phyloP scores from a whole-genome alignment of 2,329 filamentous ascomycete genomes.

The Colletotrichum cordylinicola region DNA sequence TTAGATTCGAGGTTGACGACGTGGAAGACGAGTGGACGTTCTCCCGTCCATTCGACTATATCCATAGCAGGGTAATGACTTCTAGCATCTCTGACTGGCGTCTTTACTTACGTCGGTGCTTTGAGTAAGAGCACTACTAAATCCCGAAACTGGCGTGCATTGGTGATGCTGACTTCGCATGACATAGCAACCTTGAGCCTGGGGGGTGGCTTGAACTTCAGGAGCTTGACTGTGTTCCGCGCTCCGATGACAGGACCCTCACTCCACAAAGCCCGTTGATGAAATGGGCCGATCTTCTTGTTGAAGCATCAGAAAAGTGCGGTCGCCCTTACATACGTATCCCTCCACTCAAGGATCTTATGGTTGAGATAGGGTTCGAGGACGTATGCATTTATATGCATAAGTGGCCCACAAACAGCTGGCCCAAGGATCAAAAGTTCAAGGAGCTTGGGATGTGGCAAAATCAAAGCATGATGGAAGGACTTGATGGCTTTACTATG shows the following conservation, averaged over 20 bases:
- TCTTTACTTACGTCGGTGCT: neutral
- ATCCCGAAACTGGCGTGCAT: neutral
- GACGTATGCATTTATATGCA: slow-evolving; percentile 31
- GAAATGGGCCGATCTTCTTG: slow-evolving; percentile 36
- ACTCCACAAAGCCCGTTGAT: slow-evolving; percentile 31
- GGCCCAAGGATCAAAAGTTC: slow-evolving; percentile 36
- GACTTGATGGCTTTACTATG: slow-evolving; percentile 38
- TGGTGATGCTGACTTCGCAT: neutral
- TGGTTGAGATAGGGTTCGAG: slow-evolving; percentile 30
- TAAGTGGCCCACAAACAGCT: slow-evolving; percentile 40
- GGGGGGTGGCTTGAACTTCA: slow-evolving; percentile 46
- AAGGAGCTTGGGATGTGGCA: slow-evolving; percentile 40
- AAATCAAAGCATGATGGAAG: slow-evolving; percentile 36
- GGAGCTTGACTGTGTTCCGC: neutral
- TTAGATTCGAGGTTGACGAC: slow-evolving; percentile 46
- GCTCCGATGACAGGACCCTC: slow-evolving; percentile 24
- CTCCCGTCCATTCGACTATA: slow-evolving; percentile 35
- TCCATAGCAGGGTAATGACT: slow-evolving; percentile 36
- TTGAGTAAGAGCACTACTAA: neutral
- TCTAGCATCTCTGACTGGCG: slow-evolving; percentile 45
- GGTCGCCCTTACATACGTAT: neutral
- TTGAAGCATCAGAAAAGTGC: slow-evolving; percentile 26
- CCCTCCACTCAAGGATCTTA: neutral
- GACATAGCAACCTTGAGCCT: slow-evolving; percentile 35
- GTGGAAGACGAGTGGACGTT: slow-evolving; percentile 37